A percentile compares a stretch with the other conserved stretches of the same genome.
Evolutionary conservation across 306 rosid species (phyloP).

Genomic region (Abrus precatorius): DNA sequence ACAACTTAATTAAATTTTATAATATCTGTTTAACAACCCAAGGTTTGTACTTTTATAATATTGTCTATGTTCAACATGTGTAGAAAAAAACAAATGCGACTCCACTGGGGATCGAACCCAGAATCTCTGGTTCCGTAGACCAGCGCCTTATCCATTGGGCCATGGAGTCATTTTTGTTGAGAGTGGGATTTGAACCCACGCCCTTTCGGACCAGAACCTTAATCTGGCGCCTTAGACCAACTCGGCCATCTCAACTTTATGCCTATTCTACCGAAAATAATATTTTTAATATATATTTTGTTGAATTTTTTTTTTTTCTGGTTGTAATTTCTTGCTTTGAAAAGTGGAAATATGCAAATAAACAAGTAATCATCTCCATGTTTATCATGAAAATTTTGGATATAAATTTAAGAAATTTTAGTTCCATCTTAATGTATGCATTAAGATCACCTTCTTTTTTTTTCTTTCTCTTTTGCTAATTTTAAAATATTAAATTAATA

Average conservation of each 20-base stretch:
- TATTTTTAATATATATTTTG: too few species aligned
- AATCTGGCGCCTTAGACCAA: conserved; percentile 39
- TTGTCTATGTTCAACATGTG: background rate
- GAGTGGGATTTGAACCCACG: conserved; percentile 53
- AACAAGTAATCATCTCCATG: too few species aligned
- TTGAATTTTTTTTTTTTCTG: too few species aligned
- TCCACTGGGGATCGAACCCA: conserved; percentile 94
- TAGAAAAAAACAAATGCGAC: conserved; percentile 39
- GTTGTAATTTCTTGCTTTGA: too few species aligned
- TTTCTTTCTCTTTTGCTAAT: too few species aligned
- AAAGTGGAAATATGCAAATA: too few species aligned
- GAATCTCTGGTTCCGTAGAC: conserved; percentile 98
- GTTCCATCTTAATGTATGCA: too few species aligned
- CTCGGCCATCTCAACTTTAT: conserved; percentile 40
- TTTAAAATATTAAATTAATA: too few species aligned
- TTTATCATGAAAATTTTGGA: too few species aligned
- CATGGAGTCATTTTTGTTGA: conserved; percentile 51
- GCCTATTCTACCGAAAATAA: too few species aligned
- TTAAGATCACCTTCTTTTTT: too few species aligned
- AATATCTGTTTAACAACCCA: background rate
- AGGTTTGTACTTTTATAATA: background rate
- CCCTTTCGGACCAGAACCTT: conserved; percentile 51
- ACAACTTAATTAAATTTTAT: conserved; percentile 10
- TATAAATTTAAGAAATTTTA: too few species aligned
- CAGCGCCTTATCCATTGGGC: conserved; percentile 98